Base-by-base conservation (phyloP, 2,329 filamentous ascomycete species). In the Fusarium torreyae region DNA sequence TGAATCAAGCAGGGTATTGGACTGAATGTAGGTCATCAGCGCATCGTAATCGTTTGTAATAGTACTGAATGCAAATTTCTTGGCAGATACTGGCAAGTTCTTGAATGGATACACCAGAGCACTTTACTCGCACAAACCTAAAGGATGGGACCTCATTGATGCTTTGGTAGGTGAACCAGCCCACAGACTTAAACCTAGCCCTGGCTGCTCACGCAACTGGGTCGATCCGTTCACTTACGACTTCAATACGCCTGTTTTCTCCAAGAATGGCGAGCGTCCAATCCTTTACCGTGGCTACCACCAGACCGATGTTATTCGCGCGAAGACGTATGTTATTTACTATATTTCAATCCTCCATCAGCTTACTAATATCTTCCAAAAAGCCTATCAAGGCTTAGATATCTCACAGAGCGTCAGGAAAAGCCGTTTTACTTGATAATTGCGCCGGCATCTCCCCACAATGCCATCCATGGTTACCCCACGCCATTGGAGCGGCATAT, bases 271-370 rank as follows among this genome's bases (percentile, higher is more conserved):
- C 4, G 33, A 53, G 15, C 28, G 28, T 5, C 50, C 38, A 2
- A 2, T 34, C 1, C 33, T 53, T 5, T 53, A 53, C 7, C 31
- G 22, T 6, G 38, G 28, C 3, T 43, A 53, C 11, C 38, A 43
- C 7, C 38, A 52, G 9, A 43, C 49, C 18, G 49, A 52, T 34
- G 49, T 52, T 2, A 53, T 53, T 5, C 42, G 26, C 22, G 50
- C 36, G 3, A 33, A 42, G n/a, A 14, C 49, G 49, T 52, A 52
- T 42, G 24, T 1, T 4, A 2, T 10, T 5, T 7, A 15, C 24
- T 14, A 7, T 18, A 3, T 7, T 20, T n/a, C 7, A 28, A 7
- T 28, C 6, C 7, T 28, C 3, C 26, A 28, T 28, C 9, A 28
- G 7, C 26, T 28, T 7, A 28, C 26, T 28, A 8, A 28, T 14